phyloP scores from a whole-genome alignment of 202 grass and related monocot species.

The Schoenoplectus triqueter region DNA sequence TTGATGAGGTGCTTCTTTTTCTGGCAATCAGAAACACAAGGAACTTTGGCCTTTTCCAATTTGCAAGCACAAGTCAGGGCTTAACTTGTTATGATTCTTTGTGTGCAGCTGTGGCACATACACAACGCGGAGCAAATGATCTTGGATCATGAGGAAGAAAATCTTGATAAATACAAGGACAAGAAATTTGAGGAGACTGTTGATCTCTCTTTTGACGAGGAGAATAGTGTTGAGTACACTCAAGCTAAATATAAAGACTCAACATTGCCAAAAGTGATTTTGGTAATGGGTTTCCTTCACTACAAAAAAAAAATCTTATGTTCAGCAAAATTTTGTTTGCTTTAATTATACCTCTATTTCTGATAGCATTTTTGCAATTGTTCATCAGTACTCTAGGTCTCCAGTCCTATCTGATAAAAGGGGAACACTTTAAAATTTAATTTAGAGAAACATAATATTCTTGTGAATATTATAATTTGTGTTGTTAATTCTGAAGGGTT shows the following conservation, averaged over 20 bases:
- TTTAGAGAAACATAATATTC: not conserved
- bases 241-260: conserved; percentile 65
- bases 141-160: conserved; percentile 89
- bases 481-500: not conserved
- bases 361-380: conserved; percentile 6
- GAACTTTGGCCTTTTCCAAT: conserved; percentile 4
- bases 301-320: not conserved
- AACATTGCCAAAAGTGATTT: conserved; percentile 75
- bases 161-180: conserved; percentile 86
- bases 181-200: conserved; percentile 72
- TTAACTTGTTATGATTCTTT: conserved; percentile 16
- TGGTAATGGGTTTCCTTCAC: conserved; percentile 54
- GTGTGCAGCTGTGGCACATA: conserved; percentile 84
- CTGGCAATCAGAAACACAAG: not conserved
- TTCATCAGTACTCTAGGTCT: not conserved
- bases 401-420: conserved; percentile 11
- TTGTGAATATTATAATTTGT: not conserved
- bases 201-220: conserved; percentile 55
- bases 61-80: conserved; percentile 20
- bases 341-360: conserved; percentile 21
- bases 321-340: not conserved
- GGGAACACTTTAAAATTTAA: not conserved
- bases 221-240: conserved; percentile 80
- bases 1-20: conserved; percentile 66
- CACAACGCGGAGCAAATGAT: conserved; percentile 98